Base-by-base conservation (phyloP, 768 basidiomycete genomes). In the Rickenella mellea region DNA sequence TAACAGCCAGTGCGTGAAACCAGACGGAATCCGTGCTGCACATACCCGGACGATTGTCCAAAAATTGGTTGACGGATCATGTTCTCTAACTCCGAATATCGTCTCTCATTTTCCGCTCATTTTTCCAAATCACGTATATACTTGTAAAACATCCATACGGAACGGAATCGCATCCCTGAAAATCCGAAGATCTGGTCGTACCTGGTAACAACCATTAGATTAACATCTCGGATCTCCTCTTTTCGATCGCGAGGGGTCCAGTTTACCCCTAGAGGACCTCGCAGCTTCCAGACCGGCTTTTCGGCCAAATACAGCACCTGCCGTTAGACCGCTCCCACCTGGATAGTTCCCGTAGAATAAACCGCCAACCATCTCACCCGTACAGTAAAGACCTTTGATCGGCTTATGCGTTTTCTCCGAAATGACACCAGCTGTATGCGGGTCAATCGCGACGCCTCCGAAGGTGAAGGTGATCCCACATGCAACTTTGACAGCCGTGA, bases 381-480 rank as follows among this genome's bases (percentile, higher is more conserved):
- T 66, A 49, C 76, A 79, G 55, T 75, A 81, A 28, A 84, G 53
- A 2, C 81, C 78, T 6, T 50, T 55, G 27, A 83, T 77, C 9
- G 55, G 51, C 12, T 55, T 50, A 8, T 65, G 66, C 1, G 58
- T 67, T 38, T 54, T 50, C 21, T 65, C 64, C 0, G 66, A 67
- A 1, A 80, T 37, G 5, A 83, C 78, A 1, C 56, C 69, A 8
- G 73, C 68, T 0, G 73, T 77, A 12, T 61, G 51, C 0, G 76
- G 68, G 49, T 81, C 70, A 47, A 83, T 73, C 0, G 69, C 73
- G 2, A 83, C 55, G 1, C 81, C 81, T 0, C 81, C 80, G 60
- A 82, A 83, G 2, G 79, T 83, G 60, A 82, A 84, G 1, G 81
- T 83, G 41, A 81, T 71, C 5, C 80, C 82, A 59, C 80, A 82